Conservation (phyloP, 352 stramenopile species). For the Sclerospora graminicola region DNA sequence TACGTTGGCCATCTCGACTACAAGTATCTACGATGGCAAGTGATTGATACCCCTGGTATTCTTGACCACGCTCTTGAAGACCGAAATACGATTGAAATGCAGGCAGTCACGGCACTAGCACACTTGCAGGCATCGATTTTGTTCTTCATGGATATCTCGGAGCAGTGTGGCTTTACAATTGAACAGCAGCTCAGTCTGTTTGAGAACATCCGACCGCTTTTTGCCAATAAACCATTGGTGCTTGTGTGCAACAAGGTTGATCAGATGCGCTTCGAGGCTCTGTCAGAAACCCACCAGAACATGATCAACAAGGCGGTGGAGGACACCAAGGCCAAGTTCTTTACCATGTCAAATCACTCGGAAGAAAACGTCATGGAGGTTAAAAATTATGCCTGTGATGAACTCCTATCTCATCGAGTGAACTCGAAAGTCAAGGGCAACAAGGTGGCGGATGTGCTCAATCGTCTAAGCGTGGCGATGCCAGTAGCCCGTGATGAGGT, state of each 20-base stretch:
- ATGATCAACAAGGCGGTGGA: slow-evolving; percentile 72
- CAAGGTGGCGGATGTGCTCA: slow-evolving; percentile 94
- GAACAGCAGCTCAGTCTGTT: slow-evolving; percentile 97
- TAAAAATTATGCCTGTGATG: slow-evolving; percentile 93
- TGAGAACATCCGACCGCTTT: slow-evolving; percentile 96
- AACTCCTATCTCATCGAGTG: slow-evolving; percentile 90
- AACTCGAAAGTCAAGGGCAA: slow-evolving; percentile 92
- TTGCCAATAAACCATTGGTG: slow-evolving; percentile 98
- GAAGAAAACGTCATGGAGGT: slow-evolving; percentile 95
- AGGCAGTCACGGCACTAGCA: slow-evolving; percentile 98
- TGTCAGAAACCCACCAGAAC: slow-evolving; percentile 66
- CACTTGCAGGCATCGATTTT: slow-evolving; percentile 98
- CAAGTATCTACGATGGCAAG: slow-evolving; percentile 98
- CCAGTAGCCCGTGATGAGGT: slow-evolving; percentile 90
- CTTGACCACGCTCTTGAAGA: slow-evolving; percentile 98
- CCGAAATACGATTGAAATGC: slow-evolving; percentile 99
- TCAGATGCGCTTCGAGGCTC: slow-evolving; percentile 88
- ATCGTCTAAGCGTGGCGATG: slow-evolving; percentile 93
- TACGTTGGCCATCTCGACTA: slow-evolving; percentile 99
- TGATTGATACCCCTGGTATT: slow-evolving; percentile 99
- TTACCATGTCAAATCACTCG: slow-evolving; percentile 97
- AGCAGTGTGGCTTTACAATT: slow-evolving; percentile 99
- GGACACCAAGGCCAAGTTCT: slow-evolving; percentile 86
- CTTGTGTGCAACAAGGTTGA: slow-evolving; percentile 99
- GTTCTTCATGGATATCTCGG: slow-evolving; percentile 99